These are phyloP conservation scores for Mucor piriformis DNA, from an alignment of 371 early-diverging fungal species.

Conservation along the genomic window DNA sequence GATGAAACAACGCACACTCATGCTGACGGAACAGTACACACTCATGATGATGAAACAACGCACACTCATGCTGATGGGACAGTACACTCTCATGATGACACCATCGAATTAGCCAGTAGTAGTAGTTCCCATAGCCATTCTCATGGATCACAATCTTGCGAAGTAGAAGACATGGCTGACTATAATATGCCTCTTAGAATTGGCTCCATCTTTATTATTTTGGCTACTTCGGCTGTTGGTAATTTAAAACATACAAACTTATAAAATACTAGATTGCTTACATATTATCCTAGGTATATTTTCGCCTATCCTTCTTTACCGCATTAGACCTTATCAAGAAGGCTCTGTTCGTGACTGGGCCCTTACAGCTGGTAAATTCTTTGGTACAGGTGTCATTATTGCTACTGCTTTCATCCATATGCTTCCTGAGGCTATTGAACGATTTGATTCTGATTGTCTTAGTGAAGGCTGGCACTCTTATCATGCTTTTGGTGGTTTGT, in stretches of 20 bases:
- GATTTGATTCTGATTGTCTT: slow-evolving; percentile 38
- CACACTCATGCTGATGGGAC: too few relatives aligned
- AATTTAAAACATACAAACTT: too few relatives aligned
- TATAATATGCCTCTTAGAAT: slow-evolving; percentile 29
- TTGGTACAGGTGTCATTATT: slow-evolving; percentile 81
- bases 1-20: too few relatives aligned
- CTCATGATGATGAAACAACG: too few relatives aligned
- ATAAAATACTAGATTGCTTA: too few relatives aligned
- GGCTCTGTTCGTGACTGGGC: slow-evolving; percentile 23
- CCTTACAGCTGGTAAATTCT: slow-evolving; percentile 34
- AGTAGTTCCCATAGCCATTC: slow-evolving; percentile 8
- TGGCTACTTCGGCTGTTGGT: slow-evolving; percentile 33
- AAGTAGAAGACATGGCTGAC: slow-evolving; percentile 7
- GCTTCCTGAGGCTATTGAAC: slow-evolving; percentile 42
- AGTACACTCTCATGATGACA: too few relatives aligned
- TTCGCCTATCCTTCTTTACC: slow-evolving; percentile 29
- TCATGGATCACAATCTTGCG: slow-evolving; percentile 6
- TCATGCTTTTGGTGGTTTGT: slow-evolving; percentile 41
- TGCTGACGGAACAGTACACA: too few relatives aligned
- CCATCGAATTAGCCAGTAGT: too few relatives aligned
- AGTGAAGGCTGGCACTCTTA: slow-evolving; percentile 40
- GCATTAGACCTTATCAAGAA: slow-evolving; percentile 22
- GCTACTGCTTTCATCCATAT: slow-evolving; percentile 82
- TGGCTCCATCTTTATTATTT: slow-evolving; percentile 30
- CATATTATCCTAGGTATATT: slow-evolving; percentile 9